A percentile compares a stretch with the other conserved stretches of the same genome.
phyloP scores from a whole-genome alignment of 192 early-diverging fungal species.

The Martensiomyces pterosporus region DNA sequence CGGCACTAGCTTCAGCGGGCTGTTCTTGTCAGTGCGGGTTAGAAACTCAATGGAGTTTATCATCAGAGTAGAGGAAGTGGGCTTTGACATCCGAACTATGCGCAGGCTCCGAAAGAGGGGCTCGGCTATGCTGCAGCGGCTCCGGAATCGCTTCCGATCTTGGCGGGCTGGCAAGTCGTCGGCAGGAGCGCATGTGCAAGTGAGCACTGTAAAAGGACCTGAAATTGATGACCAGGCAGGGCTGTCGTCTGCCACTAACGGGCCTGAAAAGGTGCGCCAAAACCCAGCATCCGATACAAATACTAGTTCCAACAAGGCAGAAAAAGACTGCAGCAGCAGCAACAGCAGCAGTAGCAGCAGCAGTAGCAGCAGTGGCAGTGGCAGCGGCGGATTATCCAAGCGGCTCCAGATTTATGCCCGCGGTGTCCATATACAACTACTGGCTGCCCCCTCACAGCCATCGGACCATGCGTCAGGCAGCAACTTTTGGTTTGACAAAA shows the following conservation, averaged over 20 bases:
- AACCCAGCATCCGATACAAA: no score
- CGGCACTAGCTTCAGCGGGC: slow-evolving; percentile 33
- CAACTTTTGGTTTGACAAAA: slow-evolving; percentile 22
- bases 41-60: slow-evolving; percentile 19
- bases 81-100: slow-evolving; percentile 48
- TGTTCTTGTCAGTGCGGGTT: slow-evolving; percentile 19
- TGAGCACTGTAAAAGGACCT: no score
- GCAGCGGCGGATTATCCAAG: slow-evolving; percentile 16
- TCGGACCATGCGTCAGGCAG: slow-evolving; percentile 2
- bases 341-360: background rate
- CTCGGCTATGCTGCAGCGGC: slow-evolving; percentile 10
- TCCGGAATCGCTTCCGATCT: slow-evolving; percentile 4
- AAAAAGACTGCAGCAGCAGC: background rate
- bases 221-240: no score
- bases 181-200: no score
- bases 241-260: no score
- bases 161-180: no score
- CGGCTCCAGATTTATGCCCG: slow-evolving; percentile 45
- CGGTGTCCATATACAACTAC: slow-evolving; percentile 38
- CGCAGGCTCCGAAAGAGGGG: slow-evolving; percentile 28
- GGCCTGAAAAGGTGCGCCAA: no score
- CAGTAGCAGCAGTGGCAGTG: background rate
- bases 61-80: slow-evolving; percentile 32
- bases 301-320: no score
- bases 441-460: slow-evolving; percentile 5